Evolutionary conservation across 228 moss, liverwort and hornwort species (phyloP), one percentile per base, ranked within the genome.

Genomic region (Sphagnum fallax): DNA sequence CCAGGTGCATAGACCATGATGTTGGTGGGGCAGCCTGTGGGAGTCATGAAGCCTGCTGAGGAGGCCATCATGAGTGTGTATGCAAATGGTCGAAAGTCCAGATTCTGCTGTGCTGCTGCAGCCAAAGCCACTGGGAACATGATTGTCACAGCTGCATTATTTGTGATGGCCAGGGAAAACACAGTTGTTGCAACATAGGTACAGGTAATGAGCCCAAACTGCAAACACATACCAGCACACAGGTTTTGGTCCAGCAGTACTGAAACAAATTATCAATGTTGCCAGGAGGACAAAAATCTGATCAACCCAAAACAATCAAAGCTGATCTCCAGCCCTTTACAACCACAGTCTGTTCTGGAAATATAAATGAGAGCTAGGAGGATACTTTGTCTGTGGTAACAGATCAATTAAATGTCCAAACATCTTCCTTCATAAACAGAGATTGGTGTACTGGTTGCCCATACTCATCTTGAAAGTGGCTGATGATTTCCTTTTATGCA

Each of bases 131-230:
- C 95, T 3, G 91, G 95, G 71, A 96, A 96, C 95, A 96, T 96
- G 65, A 96, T 91, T 7, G 92, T 96, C 0, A 96, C 95, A 14
- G 92, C 95, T 0, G 89, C 95, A 70, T 81, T 92, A 52, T 96
- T 96, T 53, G 95, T 96, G n/a, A 96, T 96, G 14, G 95, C 92
- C 69, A 96, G 82, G 1, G 95, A 92, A 79, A 96, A 96, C 13
- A 96, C 0, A 0, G 89, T 96, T 51, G 95, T 96, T 0, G 92
- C 92, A 59, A 92, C 71, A n/a, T 92, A 92, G 5, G 91, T 96
- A 47, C 88, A 89, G 6, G 81, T 82, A 8, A 96, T 88, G 49
- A 96, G 75, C 48, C 95, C 95, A 79, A 92, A 91, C 91, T 92
- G 79, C 79, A 78, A 0, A 62, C n/a, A 61, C 16, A 14, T 50